Evolutionary conservation across 192 early-diverging fungal species (phyloP), one percentile per base, ranked within the genome.

Genomic region (Chytriomyces sp.): DNA sequence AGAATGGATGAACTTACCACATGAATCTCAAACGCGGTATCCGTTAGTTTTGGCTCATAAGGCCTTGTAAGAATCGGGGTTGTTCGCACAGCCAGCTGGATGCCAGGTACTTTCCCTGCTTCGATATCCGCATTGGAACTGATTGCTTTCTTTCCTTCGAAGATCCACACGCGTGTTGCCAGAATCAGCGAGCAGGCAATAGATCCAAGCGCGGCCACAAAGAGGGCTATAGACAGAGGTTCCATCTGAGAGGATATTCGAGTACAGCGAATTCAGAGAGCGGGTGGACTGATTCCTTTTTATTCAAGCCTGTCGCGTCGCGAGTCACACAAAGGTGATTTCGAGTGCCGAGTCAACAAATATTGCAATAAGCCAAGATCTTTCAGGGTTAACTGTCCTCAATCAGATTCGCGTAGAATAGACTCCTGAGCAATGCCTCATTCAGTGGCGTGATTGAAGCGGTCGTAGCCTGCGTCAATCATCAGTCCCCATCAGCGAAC

Each of bases 381-480:
- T 14, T 22, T 49, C 22, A 14, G 44, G 14, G 37, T 70, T 70
- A 70, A 57, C 68, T 70, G 32, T 70, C 68, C 33, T 70, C 68
- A n/a, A 70, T 70, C 25, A 70, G 33, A 59, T 70, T 70, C 17
- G 68, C 68, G 37, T 70, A 70, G 36, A 70, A 70, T 38, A 70
- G 56, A 39, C 68, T 70, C 59, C 39, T 19, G 10, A 59, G 17
- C 22, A 70, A 37, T 26, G 34, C 68, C 4, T 57, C 68, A 40
- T 70, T 70, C 7, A 59, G 22, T n/a, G n/a, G 26, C 7, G 10
- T 22, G 6, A 22, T 22, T 37, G 66, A 69, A 37, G 14, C 33
- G 22, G 64, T 31, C 26, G 39, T 31, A 49, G 44, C 14, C 44
- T 49, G 44, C 44, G 44, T n/a, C 1, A 49, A 49, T 49, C n/a